Percentiles rank a stretch among this genome's conserved stretches.
Conservation (phyloP, 768 basidiomycete genomes). For the Xerocomus spinulosus region DNA sequence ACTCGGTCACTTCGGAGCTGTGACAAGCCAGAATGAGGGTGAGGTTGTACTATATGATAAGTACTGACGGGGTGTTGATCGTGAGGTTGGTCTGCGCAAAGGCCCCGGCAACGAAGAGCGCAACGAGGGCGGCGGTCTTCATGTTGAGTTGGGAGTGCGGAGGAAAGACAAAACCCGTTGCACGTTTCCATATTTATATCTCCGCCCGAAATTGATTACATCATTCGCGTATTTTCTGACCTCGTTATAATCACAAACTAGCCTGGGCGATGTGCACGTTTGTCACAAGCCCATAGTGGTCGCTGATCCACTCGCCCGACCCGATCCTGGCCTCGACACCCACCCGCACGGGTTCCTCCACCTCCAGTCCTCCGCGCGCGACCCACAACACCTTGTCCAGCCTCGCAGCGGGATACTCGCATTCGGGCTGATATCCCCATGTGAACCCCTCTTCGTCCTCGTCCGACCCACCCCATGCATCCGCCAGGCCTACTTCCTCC, state of each 20-base stretch:
- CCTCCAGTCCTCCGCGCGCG: conserved; percentile 42
- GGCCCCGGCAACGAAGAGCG: conserved; percentile 39
- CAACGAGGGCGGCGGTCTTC: conserved; percentile 42
- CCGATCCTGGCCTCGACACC: conserved; percentile 50
- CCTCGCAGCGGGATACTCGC: conserved; percentile 45
- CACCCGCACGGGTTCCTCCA: conserved; percentile 51
- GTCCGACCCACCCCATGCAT: conserved; percentile 53
- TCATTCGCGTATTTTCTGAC: conserved; percentile 1
- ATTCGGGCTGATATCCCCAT: conserved; percentile 63
- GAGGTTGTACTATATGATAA: not conserved
- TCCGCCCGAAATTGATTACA: conserved; percentile 25
- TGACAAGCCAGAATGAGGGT: conserved; percentile 4
- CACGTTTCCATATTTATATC: conserved; percentile 26
- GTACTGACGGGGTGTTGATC: conserved; percentile 71
- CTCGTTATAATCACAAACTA: conserved; percentile 14
- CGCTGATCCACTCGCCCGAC: conserved; percentile 50
- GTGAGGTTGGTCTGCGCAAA: conserved; percentile 45
- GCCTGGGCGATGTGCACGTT: conserved; percentile 28
- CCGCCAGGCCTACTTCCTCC: conserved; percentile 44
- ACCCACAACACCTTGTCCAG: conserved; percentile 67
- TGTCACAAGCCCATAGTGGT: conserved; percentile 60
- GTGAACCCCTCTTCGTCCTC: conserved; percentile 48
- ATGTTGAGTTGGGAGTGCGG: conserved; percentile 38
- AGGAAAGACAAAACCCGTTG: conserved; percentile 10
- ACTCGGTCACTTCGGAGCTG: conserved; percentile 49